Evolutionary conservation across 768 basidiomycete species (phyloP).

Genomic region (Saitozyma podzolica): DNA sequence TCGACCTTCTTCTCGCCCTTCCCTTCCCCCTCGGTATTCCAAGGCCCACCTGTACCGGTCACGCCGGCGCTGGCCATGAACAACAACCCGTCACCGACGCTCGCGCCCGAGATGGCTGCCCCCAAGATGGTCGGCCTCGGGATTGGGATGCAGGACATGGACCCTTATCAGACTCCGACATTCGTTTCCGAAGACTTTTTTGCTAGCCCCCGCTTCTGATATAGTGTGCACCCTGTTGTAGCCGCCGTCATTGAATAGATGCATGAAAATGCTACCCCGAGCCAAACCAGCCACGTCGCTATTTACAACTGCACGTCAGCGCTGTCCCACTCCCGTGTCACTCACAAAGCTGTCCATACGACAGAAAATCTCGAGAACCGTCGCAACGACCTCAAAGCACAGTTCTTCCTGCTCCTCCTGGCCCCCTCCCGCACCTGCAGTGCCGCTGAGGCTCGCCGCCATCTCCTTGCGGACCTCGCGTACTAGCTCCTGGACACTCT

Average conservation of each 20-base stretch:
- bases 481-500: slow-evolving; percentile 55
- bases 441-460: slow-evolving; percentile 20
- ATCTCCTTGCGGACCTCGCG: slow-evolving; percentile 54
- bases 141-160: slow-evolving; percentile 24
- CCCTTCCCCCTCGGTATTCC: slow-evolving; percentile 2
- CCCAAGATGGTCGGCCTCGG: slow-evolving; percentile 38
- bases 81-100: slow-evolving; percentile 27
- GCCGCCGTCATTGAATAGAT: too few relatives aligned
- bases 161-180: slow-evolving; percentile 16
- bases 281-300: too few relatives aligned
- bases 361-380: slow-evolving; percentile 87
- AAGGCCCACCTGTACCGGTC: neutral
- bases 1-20: slow-evolving; percentile 2
- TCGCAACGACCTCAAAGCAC: slow-evolving; percentile 85
- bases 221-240: too few relatives aligned
- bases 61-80: neutral
- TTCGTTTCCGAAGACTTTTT: slow-evolving; percentile 34
- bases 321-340: slow-evolving; percentile 1
- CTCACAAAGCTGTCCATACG: slow-evolving; percentile 81
- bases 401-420: slow-evolving; percentile 60
- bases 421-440: slow-evolving; percentile 42
- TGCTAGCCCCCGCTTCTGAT: slow-evolving; percentile 5
- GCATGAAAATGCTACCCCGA: too few relatives aligned
- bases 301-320: too few relatives aligned
- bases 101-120: slow-evolving; percentile 29